Percentiles rank a stretch among this genome's conserved stretches.
Evolutionary conservation across 2,329 filamentous ascomycete species (phyloP).

Genomic region (Phyllosticta capitalensis): DNA sequence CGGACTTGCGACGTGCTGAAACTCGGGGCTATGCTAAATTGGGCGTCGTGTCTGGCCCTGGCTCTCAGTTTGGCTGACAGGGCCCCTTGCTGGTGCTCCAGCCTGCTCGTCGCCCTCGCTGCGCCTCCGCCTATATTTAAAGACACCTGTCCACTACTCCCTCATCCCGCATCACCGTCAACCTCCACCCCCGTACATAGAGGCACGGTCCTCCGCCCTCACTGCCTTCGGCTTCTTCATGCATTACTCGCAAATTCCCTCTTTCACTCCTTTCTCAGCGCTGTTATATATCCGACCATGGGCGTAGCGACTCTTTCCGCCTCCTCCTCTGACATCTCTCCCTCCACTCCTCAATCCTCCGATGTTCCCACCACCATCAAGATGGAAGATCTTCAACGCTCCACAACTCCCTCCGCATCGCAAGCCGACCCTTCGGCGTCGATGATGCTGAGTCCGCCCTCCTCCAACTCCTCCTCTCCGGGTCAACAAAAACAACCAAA

Average conservation of each 20-base stretch:
- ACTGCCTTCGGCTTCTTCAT: not conserved
- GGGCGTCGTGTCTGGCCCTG: too few relatives aligned
- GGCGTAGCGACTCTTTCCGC: not conserved
- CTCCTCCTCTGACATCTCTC: not conserved
- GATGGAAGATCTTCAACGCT: slow-evolving; percentile 30
- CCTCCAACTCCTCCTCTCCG: not conserved
- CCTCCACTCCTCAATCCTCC: slow-evolving; percentile 1
- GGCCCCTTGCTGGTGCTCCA: not conserved
- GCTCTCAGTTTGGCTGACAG: not conserved
- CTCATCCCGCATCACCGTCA: slow-evolving; percentile 1
- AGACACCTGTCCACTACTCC: slow-evolving; percentile 11
- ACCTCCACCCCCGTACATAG: slow-evolving; percentile 1
- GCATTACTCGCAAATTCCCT: not conserved
- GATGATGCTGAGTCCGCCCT: not conserved
- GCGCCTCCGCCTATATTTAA: slow-evolving; percentile 7
- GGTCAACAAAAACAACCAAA: slow-evolving; percentile 54
- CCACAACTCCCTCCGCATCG: slow-evolving; percentile 14
- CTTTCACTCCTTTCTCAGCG: not conserved
- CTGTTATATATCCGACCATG: not conserved
- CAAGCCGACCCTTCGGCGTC: slow-evolving; percentile 16
- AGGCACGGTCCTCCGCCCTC: slow-evolving; percentile 10
- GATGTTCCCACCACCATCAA: slow-evolving; percentile 25
- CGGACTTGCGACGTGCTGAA: not conserved
- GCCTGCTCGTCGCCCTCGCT: slow-evolving; percentile 1
- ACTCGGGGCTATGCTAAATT: not conserved